Conservation (phyloP, 306 rosid species). For the Fragaria vesca region DNA sequence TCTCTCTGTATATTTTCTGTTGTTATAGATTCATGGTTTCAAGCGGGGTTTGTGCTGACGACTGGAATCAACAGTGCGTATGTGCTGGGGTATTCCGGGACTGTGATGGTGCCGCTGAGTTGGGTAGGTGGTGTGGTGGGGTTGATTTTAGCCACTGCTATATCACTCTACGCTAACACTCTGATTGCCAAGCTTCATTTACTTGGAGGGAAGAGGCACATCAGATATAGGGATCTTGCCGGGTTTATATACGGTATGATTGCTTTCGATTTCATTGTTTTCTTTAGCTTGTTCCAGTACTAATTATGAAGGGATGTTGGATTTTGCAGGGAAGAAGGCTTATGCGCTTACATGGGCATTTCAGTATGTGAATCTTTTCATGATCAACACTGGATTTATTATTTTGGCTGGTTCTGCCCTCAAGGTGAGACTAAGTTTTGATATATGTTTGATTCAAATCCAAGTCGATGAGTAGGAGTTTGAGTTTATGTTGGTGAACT, state of each 20-base stretch:
- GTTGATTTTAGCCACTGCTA: conserved; percentile 60
- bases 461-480: background rate
- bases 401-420: conserved; percentile 93
- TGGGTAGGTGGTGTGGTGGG: conserved; percentile 76
- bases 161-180: conserved; percentile 77
- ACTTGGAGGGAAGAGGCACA: conserved; percentile 85
- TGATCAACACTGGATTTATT: conserved; percentile 84
- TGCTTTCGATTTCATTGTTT: background rate
- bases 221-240: conserved; percentile 94
- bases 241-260: conserved; percentile 67
- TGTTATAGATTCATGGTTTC: conserved; percentile 76
- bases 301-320: background rate
- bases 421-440: conserved; percentile 50
- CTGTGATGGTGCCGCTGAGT: conserved; percentile 88
- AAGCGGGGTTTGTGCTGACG: conserved; percentile 80
- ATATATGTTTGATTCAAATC: background rate
- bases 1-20: too few relatives aligned
- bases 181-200: conserved; percentile 91
- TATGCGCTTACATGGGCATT: conserved; percentile 82
- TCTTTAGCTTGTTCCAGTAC: background rate
- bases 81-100: conserved; percentile 87
- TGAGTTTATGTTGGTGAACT: background rate
- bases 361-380: conserved; percentile 90
- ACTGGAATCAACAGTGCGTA: conserved; percentile 91
- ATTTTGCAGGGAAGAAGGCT: conserved; percentile 67